Conservation (phyloP, 2,329 filamentous ascomycete genomes). For the Trichoderma sp. region DNA sequence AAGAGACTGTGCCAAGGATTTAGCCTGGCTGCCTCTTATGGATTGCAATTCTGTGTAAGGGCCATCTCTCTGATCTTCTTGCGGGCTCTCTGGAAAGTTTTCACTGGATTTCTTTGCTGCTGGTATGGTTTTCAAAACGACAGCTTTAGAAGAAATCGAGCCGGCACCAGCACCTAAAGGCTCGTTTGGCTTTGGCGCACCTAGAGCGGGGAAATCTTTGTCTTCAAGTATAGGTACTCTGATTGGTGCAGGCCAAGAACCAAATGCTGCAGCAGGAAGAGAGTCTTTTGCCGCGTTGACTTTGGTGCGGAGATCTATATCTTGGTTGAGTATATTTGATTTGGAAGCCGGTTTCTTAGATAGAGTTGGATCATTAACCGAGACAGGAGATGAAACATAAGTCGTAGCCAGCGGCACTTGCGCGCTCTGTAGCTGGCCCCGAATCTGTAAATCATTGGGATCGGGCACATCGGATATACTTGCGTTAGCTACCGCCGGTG, state of each 20-base stretch:
- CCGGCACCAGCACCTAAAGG: constrained; percentile 36
- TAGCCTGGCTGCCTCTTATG: not conserved
- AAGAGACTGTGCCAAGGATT: not conserved
- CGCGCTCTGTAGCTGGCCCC: constrained; percentile 31
- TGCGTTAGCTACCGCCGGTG: constrained; percentile 26
- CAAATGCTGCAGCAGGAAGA: not conserved
- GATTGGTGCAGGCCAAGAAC: not conserved
- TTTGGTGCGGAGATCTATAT: constrained; percentile 42
- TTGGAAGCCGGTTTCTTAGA: constrained; percentile 43
- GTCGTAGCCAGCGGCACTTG: constrained; percentile 37
- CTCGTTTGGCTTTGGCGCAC: constrained; percentile 49
- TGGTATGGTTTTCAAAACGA: constrained; percentile 42
- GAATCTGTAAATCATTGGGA: constrained; percentile 32
- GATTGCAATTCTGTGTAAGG: not conserved
- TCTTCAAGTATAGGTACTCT: constrained; percentile 52
- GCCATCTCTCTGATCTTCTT: constrained; percentile 27
- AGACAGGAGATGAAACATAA: constrained; percentile 35
- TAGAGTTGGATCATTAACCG: constrained; percentile 37
- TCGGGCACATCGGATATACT: constrained; percentile 14
- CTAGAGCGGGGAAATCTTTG: constrained; percentile 66
- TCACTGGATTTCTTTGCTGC: constrained; percentile 39
- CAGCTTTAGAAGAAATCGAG: constrained; percentile 42
- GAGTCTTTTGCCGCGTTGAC: not conserved
- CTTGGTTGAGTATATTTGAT: constrained; percentile 34
- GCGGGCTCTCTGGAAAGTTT: not conserved